Evolutionary conservation across 352 stramenopile species (phyloP).

Genomic region (Plasmopara muralis): DNA sequence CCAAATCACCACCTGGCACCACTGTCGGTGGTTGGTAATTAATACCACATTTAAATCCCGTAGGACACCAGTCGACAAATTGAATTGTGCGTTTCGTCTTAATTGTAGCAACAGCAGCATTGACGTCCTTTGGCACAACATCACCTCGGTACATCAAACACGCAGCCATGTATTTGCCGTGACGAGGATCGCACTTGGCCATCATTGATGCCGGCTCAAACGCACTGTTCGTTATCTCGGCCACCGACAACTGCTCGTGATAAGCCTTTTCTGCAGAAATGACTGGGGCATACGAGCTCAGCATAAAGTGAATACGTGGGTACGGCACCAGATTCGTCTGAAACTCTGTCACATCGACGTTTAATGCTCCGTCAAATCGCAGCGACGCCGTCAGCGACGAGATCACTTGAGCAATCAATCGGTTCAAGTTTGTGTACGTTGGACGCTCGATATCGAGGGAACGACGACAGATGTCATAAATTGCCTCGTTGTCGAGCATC

Average conservation of each 20-base stretch:
- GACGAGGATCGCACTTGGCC: conserved; percentile 98
- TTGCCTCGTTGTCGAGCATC: conserved; percentile 26
- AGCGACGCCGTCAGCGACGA: conserved; percentile 97
- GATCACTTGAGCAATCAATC: conserved; percentile 96
- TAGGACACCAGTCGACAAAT: conserved; percentile 98
- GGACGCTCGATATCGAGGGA: conserved; percentile 91
- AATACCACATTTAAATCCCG: conserved; percentile 92
- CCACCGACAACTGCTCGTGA: conserved; percentile 95
- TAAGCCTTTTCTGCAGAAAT: conserved; percentile 98
- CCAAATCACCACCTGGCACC: conserved; percentile 95
- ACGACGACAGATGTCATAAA: conserved; percentile 27
- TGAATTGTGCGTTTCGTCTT: conserved; percentile 98
- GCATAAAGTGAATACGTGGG: conserved; percentile 99
- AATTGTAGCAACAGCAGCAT: conserved; percentile 94
- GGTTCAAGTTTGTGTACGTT: conserved; percentile 99
- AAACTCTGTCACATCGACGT: conserved; percentile 99
- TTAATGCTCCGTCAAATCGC: conserved; percentile 96
- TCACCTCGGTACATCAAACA: conserved; percentile 97
- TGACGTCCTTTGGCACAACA: conserved; percentile 91
- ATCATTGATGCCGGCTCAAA: conserved; percentile 99
- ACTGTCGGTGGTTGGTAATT: conserved; percentile 98
- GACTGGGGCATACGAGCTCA: conserved; percentile 97
- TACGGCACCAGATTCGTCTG: conserved; percentile 99
- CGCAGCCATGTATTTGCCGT: conserved; percentile 99
- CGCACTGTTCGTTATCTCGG: conserved; percentile 97